phyloP scores from a whole-genome alignment of 192 early-diverging fungal species.

The Backusella psychrophila region DNA sequence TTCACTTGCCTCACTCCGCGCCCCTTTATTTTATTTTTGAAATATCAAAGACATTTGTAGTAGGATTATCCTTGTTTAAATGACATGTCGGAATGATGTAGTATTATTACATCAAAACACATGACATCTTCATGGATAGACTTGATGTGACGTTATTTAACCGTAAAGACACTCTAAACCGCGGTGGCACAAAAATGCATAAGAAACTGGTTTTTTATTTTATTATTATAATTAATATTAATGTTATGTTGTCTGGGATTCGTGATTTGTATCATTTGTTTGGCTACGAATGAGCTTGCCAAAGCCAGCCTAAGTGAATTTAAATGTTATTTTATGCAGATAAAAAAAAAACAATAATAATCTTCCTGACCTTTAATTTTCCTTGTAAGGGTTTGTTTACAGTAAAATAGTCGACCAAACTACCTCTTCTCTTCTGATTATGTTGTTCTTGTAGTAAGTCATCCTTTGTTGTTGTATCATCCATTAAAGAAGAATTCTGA shows the following conservation, averaged over 20 bases:
- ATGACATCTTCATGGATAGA: background rate
- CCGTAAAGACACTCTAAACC: too few relatives aligned
- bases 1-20: background rate
- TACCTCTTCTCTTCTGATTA: constrained; percentile 4
- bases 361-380: constrained; percentile 9
- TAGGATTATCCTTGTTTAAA: background rate
- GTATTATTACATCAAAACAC: background rate
- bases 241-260: background rate
- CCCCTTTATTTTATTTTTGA: background rate
- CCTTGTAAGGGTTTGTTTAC: constrained; percentile 13
- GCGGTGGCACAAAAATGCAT: too few relatives aligned
- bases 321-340: background rate
- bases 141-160: too few relatives aligned
- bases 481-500: background rate
- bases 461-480: background rate
- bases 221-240: background rate
- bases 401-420: constrained; percentile 6
- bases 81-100: background rate
- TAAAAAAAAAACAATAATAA: background rate
- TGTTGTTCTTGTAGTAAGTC: background rate
- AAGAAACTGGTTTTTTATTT: background rate
- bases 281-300: constrained; percentile 3
- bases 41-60: background rate
- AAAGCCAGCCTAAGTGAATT: background rate
- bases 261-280: background rate